Evolutionary conservation across 306 rosid genomes (phyloP).

Genomic region (Vigna nakashimae): DNA sequence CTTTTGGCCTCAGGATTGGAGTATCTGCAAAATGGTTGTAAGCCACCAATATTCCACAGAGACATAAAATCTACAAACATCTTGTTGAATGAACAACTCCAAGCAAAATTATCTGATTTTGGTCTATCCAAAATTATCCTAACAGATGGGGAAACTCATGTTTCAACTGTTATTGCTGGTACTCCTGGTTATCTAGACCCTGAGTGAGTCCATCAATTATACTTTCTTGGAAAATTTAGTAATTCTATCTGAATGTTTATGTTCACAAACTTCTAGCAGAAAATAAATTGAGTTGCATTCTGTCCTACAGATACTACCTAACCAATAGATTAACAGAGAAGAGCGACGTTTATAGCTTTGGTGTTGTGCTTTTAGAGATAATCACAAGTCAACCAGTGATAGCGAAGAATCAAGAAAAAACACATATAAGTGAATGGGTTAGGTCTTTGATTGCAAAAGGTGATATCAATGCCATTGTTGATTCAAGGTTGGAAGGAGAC

Average conservation of each 20-base stretch:
- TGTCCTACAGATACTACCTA: constrained; percentile 42
- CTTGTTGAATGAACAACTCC: constrained; percentile 48
- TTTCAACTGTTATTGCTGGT: constrained; percentile 51
- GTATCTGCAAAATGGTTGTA: constrained; percentile 51
- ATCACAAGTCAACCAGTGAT: constrained; percentile 52
- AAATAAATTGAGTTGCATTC: not conserved
- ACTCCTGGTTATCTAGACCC: constrained; percentile 56
- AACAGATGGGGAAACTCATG: constrained; percentile 23
- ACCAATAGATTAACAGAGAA: constrained; percentile 55
- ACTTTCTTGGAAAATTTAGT: not conserved
- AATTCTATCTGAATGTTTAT: not conserved
- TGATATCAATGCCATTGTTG: constrained; percentile 48
- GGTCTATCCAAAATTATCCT: constrained; percentile 50
- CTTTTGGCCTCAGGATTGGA: constrained; percentile 50
- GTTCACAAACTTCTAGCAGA: not conserved
- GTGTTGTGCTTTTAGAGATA: constrained; percentile 59
- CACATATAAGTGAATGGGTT: constrained; percentile 56
- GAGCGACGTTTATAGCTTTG: constrained; percentile 67
- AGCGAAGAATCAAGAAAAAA: constrained; percentile 22
- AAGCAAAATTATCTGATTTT: constrained; percentile 58
- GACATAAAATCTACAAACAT: constrained; percentile 60
- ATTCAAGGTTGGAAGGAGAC: constrained; percentile 45
- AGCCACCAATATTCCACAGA: constrained; percentile 53
- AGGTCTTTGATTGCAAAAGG: constrained; percentile 39
- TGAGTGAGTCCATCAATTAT: constrained; percentile 41